A percentile compares a stretch with the other conserved stretches of the same genome.
These are phyloP conservation scores for Lentinula sp. DNA, from an alignment of 768 basidiomycete genomes.

Conservation along the genomic window DNA sequence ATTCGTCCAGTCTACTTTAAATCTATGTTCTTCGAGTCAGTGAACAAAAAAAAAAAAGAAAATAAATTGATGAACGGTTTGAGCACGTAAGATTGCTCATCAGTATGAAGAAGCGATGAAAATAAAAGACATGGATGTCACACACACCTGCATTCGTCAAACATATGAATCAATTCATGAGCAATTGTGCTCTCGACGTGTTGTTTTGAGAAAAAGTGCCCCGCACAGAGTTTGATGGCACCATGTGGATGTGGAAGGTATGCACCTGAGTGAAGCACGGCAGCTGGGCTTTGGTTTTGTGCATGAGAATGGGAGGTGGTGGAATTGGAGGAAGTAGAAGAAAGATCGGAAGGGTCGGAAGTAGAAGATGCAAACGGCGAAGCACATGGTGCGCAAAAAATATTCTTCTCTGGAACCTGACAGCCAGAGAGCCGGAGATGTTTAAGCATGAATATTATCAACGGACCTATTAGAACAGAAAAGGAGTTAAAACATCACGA, in stretches of 20 bases:
- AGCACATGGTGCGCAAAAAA: conserved; percentile 85
- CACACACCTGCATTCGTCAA: conserved; percentile 66
- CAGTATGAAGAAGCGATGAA: too few species aligned
- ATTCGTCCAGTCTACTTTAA: conserved; percentile 90
- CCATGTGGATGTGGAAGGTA: conserved; percentile 67
- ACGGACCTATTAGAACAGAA: conserved; percentile 52
- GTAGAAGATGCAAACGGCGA: not conserved
- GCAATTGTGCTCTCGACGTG: conserved; percentile 93
- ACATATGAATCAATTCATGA: conserved; percentile 94
- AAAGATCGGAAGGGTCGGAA: not conserved
- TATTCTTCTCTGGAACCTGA: conserved; percentile 61
- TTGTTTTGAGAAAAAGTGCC: conserved; percentile 69
- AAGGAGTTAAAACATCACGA: conserved; percentile 4
- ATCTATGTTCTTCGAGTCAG: conserved; percentile 76
- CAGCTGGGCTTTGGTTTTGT: not conserved
- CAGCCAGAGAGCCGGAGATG: conserved; percentile 78
- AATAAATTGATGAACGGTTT: not conserved
- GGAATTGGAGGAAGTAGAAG: not conserved
- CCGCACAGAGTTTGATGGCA: conserved; percentile 81
- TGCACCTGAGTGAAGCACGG: conserved; percentile 61
- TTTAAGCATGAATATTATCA: conserved; percentile 86
- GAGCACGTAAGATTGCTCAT: too few species aligned
- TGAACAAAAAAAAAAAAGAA: not conserved
- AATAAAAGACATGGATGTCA: too few species aligned
- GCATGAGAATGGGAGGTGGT: not conserved